Percentiles rank a stretch among this genome's conserved stretches.
phyloP scores from a whole-genome alignment of 768 basidiomycete species.

The Pulveroboletus sp. region DNA sequence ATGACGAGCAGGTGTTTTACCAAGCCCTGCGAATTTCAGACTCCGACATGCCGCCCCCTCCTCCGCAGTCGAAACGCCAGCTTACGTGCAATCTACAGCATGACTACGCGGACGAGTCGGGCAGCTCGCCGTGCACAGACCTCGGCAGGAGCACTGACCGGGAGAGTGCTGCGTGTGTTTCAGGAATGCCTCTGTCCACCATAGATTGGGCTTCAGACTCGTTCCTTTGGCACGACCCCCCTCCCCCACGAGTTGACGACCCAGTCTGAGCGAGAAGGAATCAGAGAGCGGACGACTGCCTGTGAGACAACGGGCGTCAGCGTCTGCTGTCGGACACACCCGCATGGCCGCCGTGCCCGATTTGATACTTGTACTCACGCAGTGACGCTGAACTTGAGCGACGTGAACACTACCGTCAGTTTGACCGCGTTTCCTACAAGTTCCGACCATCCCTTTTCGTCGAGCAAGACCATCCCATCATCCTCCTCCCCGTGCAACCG shows the following conservation, averaged over 20 bases:
- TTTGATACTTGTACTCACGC: conserved; percentile 19
- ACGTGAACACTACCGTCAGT: conserved; percentile 29
- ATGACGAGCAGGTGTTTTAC: not conserved
- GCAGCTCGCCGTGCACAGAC: not conserved
- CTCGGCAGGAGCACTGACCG: no score
- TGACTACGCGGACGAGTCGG: not conserved
- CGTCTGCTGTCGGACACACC: conserved; percentile 2
- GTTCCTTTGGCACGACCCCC: no score
- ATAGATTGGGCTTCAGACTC: no score
- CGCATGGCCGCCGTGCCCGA: not conserved
- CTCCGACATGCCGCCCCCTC: conserved; percentile 17
- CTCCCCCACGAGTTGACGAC: not conserved
- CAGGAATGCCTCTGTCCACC: not conserved
- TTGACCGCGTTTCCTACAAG: conserved; percentile 32
- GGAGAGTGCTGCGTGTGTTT: not conserved
- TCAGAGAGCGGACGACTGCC: conserved; percentile 27
- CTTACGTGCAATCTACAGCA: no score
- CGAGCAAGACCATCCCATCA: conserved; percentile 29
- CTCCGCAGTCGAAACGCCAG: conserved; percentile 8
- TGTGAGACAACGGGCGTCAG: conserved; percentile 10
- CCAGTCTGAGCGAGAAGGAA: not conserved
- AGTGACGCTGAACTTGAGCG: conserved; percentile 32
- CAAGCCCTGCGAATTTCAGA: conserved; percentile 12
- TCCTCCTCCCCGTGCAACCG: conserved; percentile 31
- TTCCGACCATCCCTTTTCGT: conserved; percentile 31